Evolutionary conservation across 805 yeast species (phyloP), one percentile per base, ranked within the genome.

Genomic region (Saccharomycopsis vini): DNA sequence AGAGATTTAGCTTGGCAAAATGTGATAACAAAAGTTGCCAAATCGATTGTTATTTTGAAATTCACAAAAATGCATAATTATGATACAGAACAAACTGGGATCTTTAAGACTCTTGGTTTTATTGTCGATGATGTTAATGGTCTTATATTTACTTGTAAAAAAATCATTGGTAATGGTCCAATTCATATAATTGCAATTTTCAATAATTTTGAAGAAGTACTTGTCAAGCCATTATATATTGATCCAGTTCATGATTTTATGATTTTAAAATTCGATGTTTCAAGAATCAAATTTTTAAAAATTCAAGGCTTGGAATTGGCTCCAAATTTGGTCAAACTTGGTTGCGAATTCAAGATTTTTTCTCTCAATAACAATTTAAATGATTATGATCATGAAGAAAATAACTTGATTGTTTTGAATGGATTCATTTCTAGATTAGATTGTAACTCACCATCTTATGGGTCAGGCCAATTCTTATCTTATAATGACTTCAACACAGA

Each of bases 401-500:
- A 49, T 30, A 49, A 44, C 29, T 44, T 49, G 34, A 49, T 46
- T 32, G 52, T 49, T 10, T 32, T 49, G 15, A 49, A 44, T 20
- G 52, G 52, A 7, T 49, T 49, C 24, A 47, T 49, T 9, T 46
- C 50, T 10, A 33, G 50, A 39, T 39, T 49, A 20, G 52, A 49
- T 39, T 49, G 52, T 36, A 49, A 49, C 29, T 44, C 52, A 13
- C 52, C 52, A 7, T 38, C 46, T 23, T 49, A 49, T 34, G 52
- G 52, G 5, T 41, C 48, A 10, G 49, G 49, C n/a, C 50, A 45
- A 23, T 45, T 45, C 24, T 33, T 49, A 13, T 46, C 50, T 5
- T 49, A 49, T 56, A 46, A 61, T 50, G 50, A 61, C 51, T 52
- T 58, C 61, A 16, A 61, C 56, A 39, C 59, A 41, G 49, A 59